Conservation (phyloP, 225 moss, liverwort and hornwort genomes). For the Polytrichum formosum region DNA sequence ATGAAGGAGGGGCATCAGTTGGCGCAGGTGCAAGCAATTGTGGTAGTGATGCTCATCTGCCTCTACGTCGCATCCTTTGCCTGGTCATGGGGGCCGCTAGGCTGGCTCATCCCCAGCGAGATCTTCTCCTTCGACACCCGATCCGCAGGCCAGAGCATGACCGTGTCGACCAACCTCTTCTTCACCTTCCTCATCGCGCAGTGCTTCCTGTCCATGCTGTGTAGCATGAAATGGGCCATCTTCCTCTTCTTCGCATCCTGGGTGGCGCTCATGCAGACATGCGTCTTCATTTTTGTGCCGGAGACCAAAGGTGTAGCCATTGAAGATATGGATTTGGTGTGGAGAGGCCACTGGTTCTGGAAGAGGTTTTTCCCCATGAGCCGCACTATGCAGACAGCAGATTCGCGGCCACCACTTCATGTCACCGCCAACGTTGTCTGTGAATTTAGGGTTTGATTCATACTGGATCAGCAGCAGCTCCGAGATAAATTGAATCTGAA, state of each 20-base stretch:
- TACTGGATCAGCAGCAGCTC: too few species aligned
- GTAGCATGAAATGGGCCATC: conserved; percentile 15
- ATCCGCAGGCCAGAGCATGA: conserved; percentile 16
- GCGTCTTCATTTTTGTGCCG: conserved; percentile 54
- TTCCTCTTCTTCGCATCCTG: conserved; percentile 24
- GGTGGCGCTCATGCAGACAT: conserved; percentile 48
- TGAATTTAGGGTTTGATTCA: too few species aligned
- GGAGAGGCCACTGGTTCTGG: conserved; percentile 79
- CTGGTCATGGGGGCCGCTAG: conserved; percentile 32
- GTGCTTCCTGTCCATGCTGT: conserved; percentile 18
- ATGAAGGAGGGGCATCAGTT: conserved; percentile 21
- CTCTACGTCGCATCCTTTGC: conserved; percentile 12
- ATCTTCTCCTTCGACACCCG: conserved; percentile 19
- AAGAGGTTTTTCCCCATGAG: conserved; percentile 27
- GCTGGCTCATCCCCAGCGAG: conserved; percentile 22
- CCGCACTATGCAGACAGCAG: background rate
- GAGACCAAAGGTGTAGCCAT: conserved; percentile 72
- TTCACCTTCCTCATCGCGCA: conserved; percentile 31
- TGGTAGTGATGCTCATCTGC: conserved; percentile 16
- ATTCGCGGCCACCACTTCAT: too few species aligned
- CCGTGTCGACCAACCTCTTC: conserved; percentile 17
- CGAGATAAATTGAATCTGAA: too few species aligned
- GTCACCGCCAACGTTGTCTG: too few species aligned
- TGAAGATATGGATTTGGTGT: conserved; percentile 59
- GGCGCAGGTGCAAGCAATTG: background rate